Evolutionary conservation across 805 yeast genomes (phyloP), one percentile per base, ranked within the genome.

Genomic region (Metschnikowia gelsemii): DNA sequence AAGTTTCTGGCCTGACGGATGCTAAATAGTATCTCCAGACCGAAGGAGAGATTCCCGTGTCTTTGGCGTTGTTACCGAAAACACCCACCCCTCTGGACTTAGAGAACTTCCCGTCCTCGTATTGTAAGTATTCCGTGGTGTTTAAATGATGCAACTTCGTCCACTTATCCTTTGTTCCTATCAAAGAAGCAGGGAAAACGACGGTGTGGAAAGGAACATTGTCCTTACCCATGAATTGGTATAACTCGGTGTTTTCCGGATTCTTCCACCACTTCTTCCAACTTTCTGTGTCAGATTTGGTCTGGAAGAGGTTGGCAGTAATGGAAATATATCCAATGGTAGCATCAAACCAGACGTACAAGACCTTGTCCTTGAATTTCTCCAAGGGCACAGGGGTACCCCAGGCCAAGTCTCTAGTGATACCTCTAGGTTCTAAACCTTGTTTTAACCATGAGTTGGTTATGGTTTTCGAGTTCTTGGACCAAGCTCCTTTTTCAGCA

Each of bases 201-300:
- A 93, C 99, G 1, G 96, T 85, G 63, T 93, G 99, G 87, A 93
- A 93, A 23, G 98, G 97, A 57, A 90, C 97, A 61, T 93, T 93
- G 67, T 93, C 99, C 65, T 93, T 93, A 67, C 99, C 99, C 99
- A 93, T 93, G 65, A 93, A 93, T 72, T 93, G 99, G 64, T 87
- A 88, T 52, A 93, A 72, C 51, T 85, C 68, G 49, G 93, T 96
- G 48, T 89, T 63, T 40, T 89, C 88, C n/a, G 96, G 95, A 59
- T 85, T 74, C 56, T 79, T 80, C 99, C 99, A 93, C 99, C 99
- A 91, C 54, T 79, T 61, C 56, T 76, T 69, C 98, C 98, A 91
- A 39, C 75, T 76, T 5, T 59, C 61, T 4, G 46, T 49, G 32
- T 70, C 69, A 31, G 75, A 64, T 13, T 88, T 81, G 32, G 57